Evolutionary conservation across 192 early-diverging fungal genomes (phyloP).

Genomic region (Coemansia sp.): DNA sequence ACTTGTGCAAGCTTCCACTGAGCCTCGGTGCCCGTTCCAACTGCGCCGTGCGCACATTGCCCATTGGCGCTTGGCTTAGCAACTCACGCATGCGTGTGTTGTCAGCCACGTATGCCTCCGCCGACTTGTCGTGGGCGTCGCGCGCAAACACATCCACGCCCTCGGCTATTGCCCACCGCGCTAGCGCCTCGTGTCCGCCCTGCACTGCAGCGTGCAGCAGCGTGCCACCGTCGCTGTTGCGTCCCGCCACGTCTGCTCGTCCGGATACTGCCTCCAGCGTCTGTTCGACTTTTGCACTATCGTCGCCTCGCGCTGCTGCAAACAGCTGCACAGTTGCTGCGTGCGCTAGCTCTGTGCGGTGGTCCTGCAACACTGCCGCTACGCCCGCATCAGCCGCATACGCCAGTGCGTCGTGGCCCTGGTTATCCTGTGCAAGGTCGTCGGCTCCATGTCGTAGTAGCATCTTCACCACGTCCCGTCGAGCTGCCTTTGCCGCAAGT

Average conservation of each 20-base stretch:
- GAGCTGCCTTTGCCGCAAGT: slow-evolving; percentile 65
- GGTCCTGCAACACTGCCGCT: slow-evolving; percentile 58
- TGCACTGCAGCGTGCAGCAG: slow-evolving; percentile 70
- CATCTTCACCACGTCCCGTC: slow-evolving; percentile 65
- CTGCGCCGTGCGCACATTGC: slow-evolving; percentile 52
- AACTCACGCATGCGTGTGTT: slow-evolving; percentile 55
- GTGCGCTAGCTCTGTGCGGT: slow-evolving; percentile 57
- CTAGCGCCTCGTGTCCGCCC: slow-evolving; percentile 62
- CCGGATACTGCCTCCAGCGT: slow-evolving; percentile 57
- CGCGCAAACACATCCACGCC: slow-evolving; percentile 73
- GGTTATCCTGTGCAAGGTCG: slow-evolving; percentile 63
- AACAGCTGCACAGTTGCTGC: slow-evolving; percentile 55
- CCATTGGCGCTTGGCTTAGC: slow-evolving; percentile 55
- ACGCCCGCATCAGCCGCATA: slow-evolving; percentile 47
- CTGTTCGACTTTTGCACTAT: slow-evolving; percentile 32
- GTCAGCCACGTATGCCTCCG: slow-evolving; percentile 47
- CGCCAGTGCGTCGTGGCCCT: slow-evolving; percentile 61
- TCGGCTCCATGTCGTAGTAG: slow-evolving; percentile 66
- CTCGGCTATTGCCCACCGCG: slow-evolving; percentile 68
- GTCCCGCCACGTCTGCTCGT: slow-evolving; percentile 69
- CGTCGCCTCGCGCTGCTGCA: slow-evolving; percentile 45
- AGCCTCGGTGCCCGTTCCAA: slow-evolving; percentile 60
- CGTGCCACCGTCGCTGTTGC: slow-evolving; percentile 62
- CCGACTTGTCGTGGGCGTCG: slow-evolving; percentile 63
- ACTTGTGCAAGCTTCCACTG: slow-evolving; percentile 66